Conservation (phyloP, 1,284 basidiomycete species). For the Ganoderma sinense region DNA sequence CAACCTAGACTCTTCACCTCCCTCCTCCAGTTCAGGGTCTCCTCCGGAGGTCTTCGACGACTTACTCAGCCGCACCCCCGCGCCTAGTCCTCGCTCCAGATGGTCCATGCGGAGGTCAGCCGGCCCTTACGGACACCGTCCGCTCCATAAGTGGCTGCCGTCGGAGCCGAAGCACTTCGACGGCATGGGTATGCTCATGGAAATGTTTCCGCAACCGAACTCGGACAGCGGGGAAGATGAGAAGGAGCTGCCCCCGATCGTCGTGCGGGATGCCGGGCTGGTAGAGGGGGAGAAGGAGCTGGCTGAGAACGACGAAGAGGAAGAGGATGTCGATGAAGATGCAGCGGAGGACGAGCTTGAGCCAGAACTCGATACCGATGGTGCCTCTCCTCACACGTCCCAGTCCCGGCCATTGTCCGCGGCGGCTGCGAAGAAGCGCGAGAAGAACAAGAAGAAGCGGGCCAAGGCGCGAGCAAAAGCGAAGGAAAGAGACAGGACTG, state of each 20-base stretch:
- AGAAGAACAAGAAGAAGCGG: slow-evolving; percentile 27
- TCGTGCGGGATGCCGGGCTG: not conserved
- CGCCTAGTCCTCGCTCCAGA: slow-evolving; percentile 21
- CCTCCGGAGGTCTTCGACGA: slow-evolving; percentile 16
- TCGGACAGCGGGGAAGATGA: slow-evolving; percentile 21
- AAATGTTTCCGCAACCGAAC: slow-evolving; percentile 18
- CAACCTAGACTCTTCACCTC: slow-evolving; percentile 5
- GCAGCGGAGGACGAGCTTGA: not conserved
- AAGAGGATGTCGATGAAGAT: slow-evolving; percentile 17
- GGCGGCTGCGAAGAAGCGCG: slow-evolving; percentile 21
- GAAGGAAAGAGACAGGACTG: slow-evolving; percentile 12
- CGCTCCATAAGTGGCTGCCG: slow-evolving; percentile 19
- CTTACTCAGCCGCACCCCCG: slow-evolving; percentile 13
- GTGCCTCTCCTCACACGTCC: not conserved
- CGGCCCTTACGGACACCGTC: slow-evolving; percentile 28
- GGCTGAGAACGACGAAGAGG: not conserved
- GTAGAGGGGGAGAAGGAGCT: slow-evolving; percentile 5
- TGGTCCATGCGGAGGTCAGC: slow-evolving; percentile 25
- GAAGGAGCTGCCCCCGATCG: slow-evolving; percentile 6
- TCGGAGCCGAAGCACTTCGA: slow-evolving; percentile 20
- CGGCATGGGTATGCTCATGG: slow-evolving; percentile 15
- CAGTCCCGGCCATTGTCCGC: slow-evolving; percentile 10
- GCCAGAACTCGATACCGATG: slow-evolving; percentile 10
- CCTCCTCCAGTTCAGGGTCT: not conserved
- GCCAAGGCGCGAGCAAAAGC: slow-evolving; percentile 27